These are phyloP conservation scores for Coemansia sp. DNA, from an alignment of 192 early-diverging fungal species.

Conservation along the genomic window DNA sequence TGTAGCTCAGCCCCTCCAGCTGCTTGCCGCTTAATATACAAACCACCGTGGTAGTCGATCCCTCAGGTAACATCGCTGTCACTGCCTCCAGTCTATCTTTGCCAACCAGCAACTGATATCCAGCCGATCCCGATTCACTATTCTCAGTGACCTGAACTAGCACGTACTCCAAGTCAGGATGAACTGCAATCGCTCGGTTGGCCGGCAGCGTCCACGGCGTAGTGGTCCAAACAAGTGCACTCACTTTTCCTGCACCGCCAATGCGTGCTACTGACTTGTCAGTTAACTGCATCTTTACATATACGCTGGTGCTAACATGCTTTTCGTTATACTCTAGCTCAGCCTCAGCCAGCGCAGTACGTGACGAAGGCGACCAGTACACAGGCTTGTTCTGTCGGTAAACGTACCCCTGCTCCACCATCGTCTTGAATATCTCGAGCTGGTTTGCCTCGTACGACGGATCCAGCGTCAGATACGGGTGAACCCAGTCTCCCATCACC, in stretches of 20 bases:
- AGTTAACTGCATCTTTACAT: conserved; percentile 64
- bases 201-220: conserved; percentile 82
- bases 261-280: conserved; percentile 15
- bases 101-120: conserved; percentile 29
- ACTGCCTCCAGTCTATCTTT: conserved; percentile 22
- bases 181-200: conserved; percentile 69
- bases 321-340: conserved; percentile 77
- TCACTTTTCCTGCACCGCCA: conserved; percentile 19
- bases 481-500: conserved; percentile 76
- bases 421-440: conserved; percentile 66
- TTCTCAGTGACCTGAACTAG: conserved; percentile 30
- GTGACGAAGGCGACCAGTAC: conserved; percentile 82
- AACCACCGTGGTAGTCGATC: conserved; percentile 2
- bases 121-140: not conserved
- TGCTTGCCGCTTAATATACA: conserved; percentile 41
- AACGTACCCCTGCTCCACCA: conserved; percentile 72
- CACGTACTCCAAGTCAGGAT: conserved; percentile 64
- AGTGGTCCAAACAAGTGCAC: conserved; percentile 72
- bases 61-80: conserved; percentile 13
- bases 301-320: conserved; percentile 69
- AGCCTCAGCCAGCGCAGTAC: conserved; percentile 77
- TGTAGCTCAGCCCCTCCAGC: conserved; percentile 59
- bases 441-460: conserved; percentile 74
- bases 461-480: conserved; percentile 68
- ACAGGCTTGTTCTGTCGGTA: conserved; percentile 79